Evolutionary conservation across 768 basidiomycete genomes (phyloP), one percentile per base, ranked within the genome.

Genomic region (Lyophyllum shimeji): DNA sequence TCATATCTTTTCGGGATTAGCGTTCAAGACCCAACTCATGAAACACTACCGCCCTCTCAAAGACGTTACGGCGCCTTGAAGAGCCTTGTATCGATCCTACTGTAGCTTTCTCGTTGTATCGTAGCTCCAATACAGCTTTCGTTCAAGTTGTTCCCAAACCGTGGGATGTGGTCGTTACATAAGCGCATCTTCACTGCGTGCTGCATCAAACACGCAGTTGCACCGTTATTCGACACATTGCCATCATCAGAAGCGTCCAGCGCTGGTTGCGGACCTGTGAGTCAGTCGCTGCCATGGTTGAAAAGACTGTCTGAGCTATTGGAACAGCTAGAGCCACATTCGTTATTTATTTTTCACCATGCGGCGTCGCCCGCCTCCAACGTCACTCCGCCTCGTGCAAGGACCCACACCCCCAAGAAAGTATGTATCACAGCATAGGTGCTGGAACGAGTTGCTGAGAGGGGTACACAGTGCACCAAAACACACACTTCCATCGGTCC

Each of bases 21-120:
- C 76, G n/a, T 92, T 86, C 74, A 91, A 87, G 65, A 68, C 64
- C 0, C 86, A 90, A 63, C 72, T 92, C 37, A 78, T 87, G 80
- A 87, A 83, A 66, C 76, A 87, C 67, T 91, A 90, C 70, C 86
- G 85, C 40, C 81, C 83, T 9, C 64, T 78, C 58, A 76, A 72
- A 60, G 71, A 72, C 39, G 72, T 74, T 46, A 65, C 71, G 7
- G 64, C 69, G 34, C 71, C 59, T 58, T 60, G 29, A 53, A 33
- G 37, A 34, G 27, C 46, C 50, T 43, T 57, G 53, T 57, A 56
- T 61, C 50, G 43, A 47, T 43, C 44, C 21, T 42, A 40, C 43
- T 63, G 60, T 60, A 58, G 53, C 51, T 54, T 18, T 58, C 44
- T 52, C 53, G 42, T 51, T 60, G 57, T 54, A 51, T 52, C 54